Evolutionary conservation across 768 basidiomycete genomes (phyloP).

Genomic region (Lentinula edodes): DNA sequence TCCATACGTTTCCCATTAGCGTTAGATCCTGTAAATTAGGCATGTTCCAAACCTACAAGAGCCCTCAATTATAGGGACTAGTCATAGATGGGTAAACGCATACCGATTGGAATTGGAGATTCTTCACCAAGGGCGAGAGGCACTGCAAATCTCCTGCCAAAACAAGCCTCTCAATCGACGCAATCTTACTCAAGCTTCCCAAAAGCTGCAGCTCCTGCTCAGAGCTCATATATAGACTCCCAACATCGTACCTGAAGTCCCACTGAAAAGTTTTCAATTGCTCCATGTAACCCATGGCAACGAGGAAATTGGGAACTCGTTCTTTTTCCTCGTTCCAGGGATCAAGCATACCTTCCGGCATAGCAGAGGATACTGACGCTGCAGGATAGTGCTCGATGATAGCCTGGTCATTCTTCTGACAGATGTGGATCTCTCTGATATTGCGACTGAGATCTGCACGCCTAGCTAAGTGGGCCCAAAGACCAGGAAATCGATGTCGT

Average conservation of each 20-base stretch:
- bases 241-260: conserved; percentile 15
- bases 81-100: neutral
- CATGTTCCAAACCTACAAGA: conserved; percentile 23
- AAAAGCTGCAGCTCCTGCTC: conserved; percentile 36
- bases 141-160: conserved; percentile 22
- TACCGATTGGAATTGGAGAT: neutral
- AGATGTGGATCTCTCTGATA: conserved; percentile 41
- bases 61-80: neutral
- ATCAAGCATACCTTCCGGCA: conserved; percentile 2
- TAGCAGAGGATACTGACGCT: conserved; percentile 25
- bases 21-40: conserved; percentile 21
- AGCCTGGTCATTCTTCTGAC: conserved; percentile 29
- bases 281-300: conserved; percentile 36
- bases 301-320: conserved; percentile 32
- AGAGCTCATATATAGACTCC: conserved; percentile 23
- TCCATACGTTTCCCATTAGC: conserved; percentile 24
- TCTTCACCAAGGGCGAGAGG: neutral
- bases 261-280: conserved; percentile 38
- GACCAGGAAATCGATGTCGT: conserved; percentile 29
- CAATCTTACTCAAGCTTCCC: conserved; percentile 28
- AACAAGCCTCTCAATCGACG: conserved; percentile 32
- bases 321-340: conserved; percentile 23
- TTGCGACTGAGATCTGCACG: conserved; percentile 43
- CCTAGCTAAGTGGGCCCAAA: conserved; percentile 48
- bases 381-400: conserved; percentile 37